phyloP scores from a whole-genome alignment of 2,329 filamentous ascomycete species.

The Bipolaris zeicola region DNA sequence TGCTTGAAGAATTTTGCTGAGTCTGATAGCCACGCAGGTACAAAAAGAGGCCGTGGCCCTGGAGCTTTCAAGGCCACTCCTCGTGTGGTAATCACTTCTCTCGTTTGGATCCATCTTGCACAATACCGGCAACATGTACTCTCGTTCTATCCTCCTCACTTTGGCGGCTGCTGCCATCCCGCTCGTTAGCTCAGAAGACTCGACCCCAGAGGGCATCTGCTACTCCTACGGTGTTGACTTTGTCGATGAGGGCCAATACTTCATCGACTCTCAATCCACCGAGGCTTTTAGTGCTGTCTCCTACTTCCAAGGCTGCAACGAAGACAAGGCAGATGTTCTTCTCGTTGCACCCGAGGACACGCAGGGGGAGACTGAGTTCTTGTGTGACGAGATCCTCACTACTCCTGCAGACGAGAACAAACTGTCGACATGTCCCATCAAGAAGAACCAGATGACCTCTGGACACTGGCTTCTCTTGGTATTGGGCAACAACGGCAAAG shows the following conservation, averaged over 20 bases:
- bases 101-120: conserved; percentile 9
- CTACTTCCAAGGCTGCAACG: conserved; percentile 52
- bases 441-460: conserved; percentile 51
- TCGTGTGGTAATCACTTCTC: conserved; percentile 2
- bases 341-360: conserved; percentile 44
- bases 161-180: conserved; percentile 34
- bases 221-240: conserved; percentile 52
- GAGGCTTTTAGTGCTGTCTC: conserved; percentile 53
- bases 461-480: conserved; percentile 54
- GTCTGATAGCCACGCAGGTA: conserved; percentile 12
- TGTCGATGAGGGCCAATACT: conserved; percentile 51
- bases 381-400: conserved; percentile 51
- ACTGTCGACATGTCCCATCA: conserved; percentile 51
- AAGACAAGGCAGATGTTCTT: conserved; percentile 50
- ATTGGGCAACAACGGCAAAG: conserved; percentile 52
- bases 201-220: conserved; percentile 33
- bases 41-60: conserved; percentile 29
- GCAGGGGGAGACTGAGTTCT: conserved; percentile 48
- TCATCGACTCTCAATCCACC: conserved; percentile 52
- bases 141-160: conserved; percentile 32
- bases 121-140: conserved; percentile 22
- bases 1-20: conserved; percentile 16
- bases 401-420: conserved; percentile 48
- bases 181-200: conserved; percentile 25
- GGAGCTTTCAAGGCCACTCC: conserved; percentile 8